These are phyloP conservation scores for Amborella trichopoda DNA, from an alignment of 164 flowering plant species.

Conservation along the genomic window DNA sequence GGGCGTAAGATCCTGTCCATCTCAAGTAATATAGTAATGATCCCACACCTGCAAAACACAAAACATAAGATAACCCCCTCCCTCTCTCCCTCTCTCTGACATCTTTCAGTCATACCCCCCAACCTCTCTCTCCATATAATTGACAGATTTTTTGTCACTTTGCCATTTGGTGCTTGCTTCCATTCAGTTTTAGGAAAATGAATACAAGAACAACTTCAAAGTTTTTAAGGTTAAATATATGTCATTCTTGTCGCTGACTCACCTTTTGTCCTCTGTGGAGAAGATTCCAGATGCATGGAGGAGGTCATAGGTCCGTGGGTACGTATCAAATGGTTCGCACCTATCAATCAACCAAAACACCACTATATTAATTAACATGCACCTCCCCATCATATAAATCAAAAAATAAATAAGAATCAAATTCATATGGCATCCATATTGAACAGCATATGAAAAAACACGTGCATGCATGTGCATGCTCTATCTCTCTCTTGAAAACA, in stretches of 20 bases:
- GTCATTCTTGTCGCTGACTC: too few species aligned
- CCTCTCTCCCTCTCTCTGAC: not conserved
- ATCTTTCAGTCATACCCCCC: not conserved
- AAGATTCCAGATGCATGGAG: conserved; percentile 79
- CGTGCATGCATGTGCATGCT: too few species aligned
- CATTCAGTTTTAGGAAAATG: not conserved
- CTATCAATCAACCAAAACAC: conserved; percentile 19
- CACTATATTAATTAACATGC: too few species aligned
- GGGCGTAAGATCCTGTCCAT: conserved; percentile 91
- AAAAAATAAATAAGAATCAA: too few species aligned
- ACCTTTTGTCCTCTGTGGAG: conserved; percentile 68
- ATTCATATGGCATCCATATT: too few species aligned
- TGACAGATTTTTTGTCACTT: not conserved
- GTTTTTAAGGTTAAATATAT: too few species aligned
- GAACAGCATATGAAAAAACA: too few species aligned
- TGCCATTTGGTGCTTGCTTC: not conserved
- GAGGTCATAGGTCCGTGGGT: conserved; percentile 83
- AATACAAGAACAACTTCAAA: too few species aligned
- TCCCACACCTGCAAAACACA: conserved; percentile 45
- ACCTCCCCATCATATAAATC: too few species aligned
- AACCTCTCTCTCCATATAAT: not conserved
- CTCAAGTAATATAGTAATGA: conserved; percentile 72
- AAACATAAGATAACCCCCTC: not conserved
- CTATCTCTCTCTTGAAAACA: too few species aligned
- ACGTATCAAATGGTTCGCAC: conserved; percentile 91